A percentile compares a stretch with the other conserved stretches of the same genome.
These are phyloP conservation scores for Leptographium radiaticola DNA, from an alignment of 2,329 filamentous ascomycete genomes.

Conservation along the genomic window DNA sequence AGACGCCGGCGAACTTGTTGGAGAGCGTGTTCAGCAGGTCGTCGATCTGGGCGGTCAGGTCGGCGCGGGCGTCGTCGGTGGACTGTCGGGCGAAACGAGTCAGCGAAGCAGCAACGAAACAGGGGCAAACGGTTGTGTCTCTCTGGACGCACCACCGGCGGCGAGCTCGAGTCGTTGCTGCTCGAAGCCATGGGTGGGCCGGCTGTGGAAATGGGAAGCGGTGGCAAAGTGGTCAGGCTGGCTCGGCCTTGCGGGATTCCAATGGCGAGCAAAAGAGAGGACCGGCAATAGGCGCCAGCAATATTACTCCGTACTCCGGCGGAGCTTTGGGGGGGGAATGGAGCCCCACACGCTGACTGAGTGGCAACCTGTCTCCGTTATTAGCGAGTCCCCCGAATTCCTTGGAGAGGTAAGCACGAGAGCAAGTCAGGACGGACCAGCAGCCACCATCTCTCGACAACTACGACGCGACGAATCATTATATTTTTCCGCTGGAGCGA, in stretches of 20 bases:
- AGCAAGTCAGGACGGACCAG: no score
- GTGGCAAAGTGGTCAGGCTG: neutral
- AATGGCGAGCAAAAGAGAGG: neutral
- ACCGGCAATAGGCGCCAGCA: neutral
- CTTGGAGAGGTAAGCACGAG: no score
- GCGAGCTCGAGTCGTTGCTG: neutral
- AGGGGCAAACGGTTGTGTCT: neutral
- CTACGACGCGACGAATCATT: no score
- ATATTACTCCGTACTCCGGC: neutral
- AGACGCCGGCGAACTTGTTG: constrained; percentile 74
- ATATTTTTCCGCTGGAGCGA: no score
- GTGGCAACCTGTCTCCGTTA: no score
- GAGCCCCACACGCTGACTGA: no score
- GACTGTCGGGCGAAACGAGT: constrained; percentile 14
- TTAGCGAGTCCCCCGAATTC: no score
- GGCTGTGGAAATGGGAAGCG: neutral
- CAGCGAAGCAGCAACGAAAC: no score
- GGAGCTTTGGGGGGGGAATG: no score
- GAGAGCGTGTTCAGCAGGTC: constrained; percentile 75
- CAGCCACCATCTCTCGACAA: no score
- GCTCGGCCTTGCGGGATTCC: neutral
- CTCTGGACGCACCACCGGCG: neutral
- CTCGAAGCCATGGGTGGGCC: neutral
- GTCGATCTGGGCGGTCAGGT: constrained; percentile 69
- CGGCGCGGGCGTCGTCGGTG: constrained; percentile 37